phyloP scores from a whole-genome alignment of 75 land plant species.

The Azolla pinnata region DNA sequence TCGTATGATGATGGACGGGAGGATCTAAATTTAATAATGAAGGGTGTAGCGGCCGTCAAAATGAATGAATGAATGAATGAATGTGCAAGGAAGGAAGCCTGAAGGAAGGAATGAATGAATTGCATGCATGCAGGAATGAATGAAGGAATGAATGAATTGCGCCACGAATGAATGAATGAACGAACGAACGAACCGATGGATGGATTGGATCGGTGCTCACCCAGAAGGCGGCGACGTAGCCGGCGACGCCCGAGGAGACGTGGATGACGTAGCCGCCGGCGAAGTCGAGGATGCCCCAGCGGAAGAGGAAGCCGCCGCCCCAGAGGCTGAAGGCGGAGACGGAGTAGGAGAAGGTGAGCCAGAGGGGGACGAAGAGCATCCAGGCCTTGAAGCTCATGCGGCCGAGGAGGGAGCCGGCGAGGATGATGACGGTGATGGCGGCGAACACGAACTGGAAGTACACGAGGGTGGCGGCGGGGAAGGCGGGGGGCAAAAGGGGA shows the following conservation, averaged over 20 bases:
- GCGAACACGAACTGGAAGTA: slow-evolving; percentile 38
- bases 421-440: slow-evolving; percentile 24
- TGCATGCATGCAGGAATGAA: too few species aligned
- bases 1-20: too few species aligned
- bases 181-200: too few species aligned
- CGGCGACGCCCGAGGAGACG: slow-evolving; percentile 31
- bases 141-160: too few species aligned
- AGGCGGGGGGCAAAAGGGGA: slow-evolving; percentile 6
- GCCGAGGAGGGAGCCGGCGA: slow-evolving; percentile 31
- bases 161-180: too few species aligned
- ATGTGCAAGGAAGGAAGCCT: too few species aligned
- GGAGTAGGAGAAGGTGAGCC: slow-evolving; percentile 55
- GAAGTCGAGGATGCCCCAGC: slow-evolving; percentile 34
- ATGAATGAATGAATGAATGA: too few species aligned
- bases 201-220: slow-evolving; percentile 11
- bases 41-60: too few species aligned
- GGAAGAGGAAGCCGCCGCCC: slow-evolving; percentile 34
- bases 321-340: slow-evolving; percentile 38
- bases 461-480: slow-evolving; percentile 22
- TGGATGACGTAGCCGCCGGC: slow-evolving; percentile 42
- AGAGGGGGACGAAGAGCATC: slow-evolving; percentile 35
- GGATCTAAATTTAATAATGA: too few species aligned
- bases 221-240: slow-evolving; percentile 53
- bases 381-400: slow-evolving; percentile 34
- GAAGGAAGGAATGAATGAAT: too few species aligned